Evolutionary conservation across 192 early-diverging fungal species (phyloP), one percentile per base, ranked within the genome.

Genomic region (Coemansia sp.): DNA sequence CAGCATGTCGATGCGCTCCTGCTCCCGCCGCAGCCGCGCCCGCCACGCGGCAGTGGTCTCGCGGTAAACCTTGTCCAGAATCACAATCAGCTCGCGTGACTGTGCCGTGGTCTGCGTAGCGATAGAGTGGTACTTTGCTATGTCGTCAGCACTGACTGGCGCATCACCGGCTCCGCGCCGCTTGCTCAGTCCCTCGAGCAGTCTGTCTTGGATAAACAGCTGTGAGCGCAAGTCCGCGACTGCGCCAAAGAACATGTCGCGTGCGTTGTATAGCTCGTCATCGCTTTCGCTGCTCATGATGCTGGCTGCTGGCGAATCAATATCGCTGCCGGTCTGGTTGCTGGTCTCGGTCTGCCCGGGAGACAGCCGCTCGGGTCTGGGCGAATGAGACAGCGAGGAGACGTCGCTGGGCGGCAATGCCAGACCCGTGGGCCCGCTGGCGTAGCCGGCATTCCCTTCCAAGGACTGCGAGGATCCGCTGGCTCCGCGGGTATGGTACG

Each of bases 141-240:
- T 42, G 32, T 66, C 68, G 6, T 77, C 64, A 16, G 20, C 42
- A 6, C 44, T 32, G 37, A 51, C n/a, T 14, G 46, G 46, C 34
- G 60, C 21, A 51, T 51, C 44, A 45, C 58, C 31, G 56, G 51
- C 30, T 58, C 59, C 44, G 40, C 62, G 60, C 17, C 51, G 14
- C 44, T 61, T 73, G 17, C 47, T 28, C 38, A 88, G 63, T 7
- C 72, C 76, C 1, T 81, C 80, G 6, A 83, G 57, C 56, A 86
- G 56, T 11, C 82, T 80, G 11, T 79, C 71, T 30, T 86, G 85
- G 45, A 85, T 76, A 48, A 81, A 74, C 20, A 84, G 59, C 61
- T 88, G 86, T 11, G 83, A 70, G 36, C 79, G 72, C 12, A 84
- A 45, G 21, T 83, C 81, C 21, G 81, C 73, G 6, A 83, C 56